Evolutionary conservation across 2,329 filamentous ascomycete genomes (phyloP).

Genomic region (Ascochyta clinopodiicola): DNA sequence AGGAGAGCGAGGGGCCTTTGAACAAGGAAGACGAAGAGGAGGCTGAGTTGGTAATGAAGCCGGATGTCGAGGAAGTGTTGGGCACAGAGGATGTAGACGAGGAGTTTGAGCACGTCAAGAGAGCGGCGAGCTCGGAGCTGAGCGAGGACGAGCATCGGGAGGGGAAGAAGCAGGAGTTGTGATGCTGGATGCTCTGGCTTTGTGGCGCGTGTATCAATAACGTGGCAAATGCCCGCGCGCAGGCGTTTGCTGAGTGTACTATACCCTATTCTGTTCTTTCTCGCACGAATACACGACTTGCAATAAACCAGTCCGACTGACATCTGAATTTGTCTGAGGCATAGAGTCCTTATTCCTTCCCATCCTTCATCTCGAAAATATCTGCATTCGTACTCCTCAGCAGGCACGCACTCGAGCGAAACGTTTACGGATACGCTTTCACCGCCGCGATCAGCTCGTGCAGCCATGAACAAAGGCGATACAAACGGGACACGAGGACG

Average conservation of each 20-base stretch:
- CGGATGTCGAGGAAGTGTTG: conserved; percentile 17
- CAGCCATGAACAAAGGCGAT: too few species aligned
- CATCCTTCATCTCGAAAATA: too few species aligned
- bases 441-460: too few species aligned
- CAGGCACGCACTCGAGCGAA: too few species aligned
- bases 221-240: background rate
- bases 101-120: conserved; percentile 35
- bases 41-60: conserved; percentile 39
- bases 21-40: conserved; percentile 39
- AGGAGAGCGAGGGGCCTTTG: conserved; percentile 49
- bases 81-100: conserved; percentile 28
- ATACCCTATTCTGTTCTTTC: conserved; percentile 3
- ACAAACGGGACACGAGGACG: background rate
- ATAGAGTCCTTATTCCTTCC: too few species aligned
- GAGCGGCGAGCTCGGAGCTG: conserved; percentile 7
- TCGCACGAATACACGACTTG: background rate
- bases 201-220: background rate
- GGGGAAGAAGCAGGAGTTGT: conserved; percentile 12
- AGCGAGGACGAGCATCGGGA: background rate
- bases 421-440: too few species aligned
- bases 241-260: background rate
- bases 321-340: too few species aligned
- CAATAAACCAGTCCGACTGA: too few species aligned
- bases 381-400: too few species aligned
- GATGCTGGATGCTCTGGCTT: background rate